Base-by-base conservation (phyloP, 2,329 filamentous ascomycete species). In the Paecilomyces niveus region DNA sequence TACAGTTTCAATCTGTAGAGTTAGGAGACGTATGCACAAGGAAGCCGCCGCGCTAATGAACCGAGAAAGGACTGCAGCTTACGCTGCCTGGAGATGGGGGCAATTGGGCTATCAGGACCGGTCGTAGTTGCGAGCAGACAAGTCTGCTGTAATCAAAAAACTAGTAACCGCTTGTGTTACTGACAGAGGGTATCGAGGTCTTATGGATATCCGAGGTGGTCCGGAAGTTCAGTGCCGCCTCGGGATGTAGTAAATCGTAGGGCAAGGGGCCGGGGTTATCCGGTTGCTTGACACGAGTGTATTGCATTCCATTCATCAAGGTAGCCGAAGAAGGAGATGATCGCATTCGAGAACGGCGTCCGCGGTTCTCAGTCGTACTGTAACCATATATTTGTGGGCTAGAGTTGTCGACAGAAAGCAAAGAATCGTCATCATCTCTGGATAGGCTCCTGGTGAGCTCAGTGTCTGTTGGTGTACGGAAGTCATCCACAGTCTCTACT, bases 221-320 rank as follows among this genome's bases (percentile, higher is more conserved):
- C 4, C n/a, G 39, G 39, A 45, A 45, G 39, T 45, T 65, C 8
- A 63, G 33, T 31, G 67, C 50, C 18, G 58, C 49, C 50, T 70
- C 66, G 7, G 63, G 21, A 8, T 54, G 56, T 13, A 65, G 52
- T 7, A 67, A 54, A 11, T 59, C 61, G 53, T 64, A 67, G 2
- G 65, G 53, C 18, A 65, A 59, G 11, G 57, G 31, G 26, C 52
- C 31, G 35, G 55, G 58, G 32, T 59, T 33, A 49, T 68, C 65
- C 3, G 60, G 21, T 21, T 64, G 65, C 51, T 62, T 65, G n/a
- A 70, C 65, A 24, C 71, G 74, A 10, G 67, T 70, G 53, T 80
- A 80, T 15, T 65, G 66, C 31, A 76, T 67, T 2, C 76, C 77
- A 50, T 69, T 79, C 31, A 78, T 67, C 6, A 79, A 62, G 1